These are phyloP conservation scores for Drosera spatulata DNA, from an alignment of 179 eudicot genomes.

Conservation along the genomic window DNA sequence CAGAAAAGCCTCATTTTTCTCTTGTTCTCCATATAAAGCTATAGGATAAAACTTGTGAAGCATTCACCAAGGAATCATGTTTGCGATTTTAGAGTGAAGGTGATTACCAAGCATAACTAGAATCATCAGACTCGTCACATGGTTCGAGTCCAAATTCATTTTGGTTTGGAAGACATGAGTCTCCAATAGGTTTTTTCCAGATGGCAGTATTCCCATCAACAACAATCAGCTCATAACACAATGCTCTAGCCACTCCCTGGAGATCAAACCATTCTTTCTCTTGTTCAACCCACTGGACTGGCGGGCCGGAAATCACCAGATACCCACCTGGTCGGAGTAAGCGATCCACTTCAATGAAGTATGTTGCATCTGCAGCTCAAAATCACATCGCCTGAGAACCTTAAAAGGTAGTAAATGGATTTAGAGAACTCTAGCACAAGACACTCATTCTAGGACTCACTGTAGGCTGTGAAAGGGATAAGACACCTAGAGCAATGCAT, in stretches of 20 bases:
- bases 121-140: slow-evolving; percentile 73
- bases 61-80: no score
- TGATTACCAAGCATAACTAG: slow-evolving; percentile 71
- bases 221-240: slow-evolving; percentile 82
- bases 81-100: not conserved
- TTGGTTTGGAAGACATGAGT: slow-evolving; percentile 67
- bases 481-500: slow-evolving; percentile 93
- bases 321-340: slow-evolving; percentile 91
- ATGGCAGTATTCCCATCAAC: slow-evolving; percentile 88
- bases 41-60: no score
- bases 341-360: slow-evolving; percentile 84
- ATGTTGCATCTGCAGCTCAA: slow-evolving; percentile 72
- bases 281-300: slow-evolving; percentile 87
- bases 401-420: not conserved
- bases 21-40: not conserved
- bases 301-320: slow-evolving; percentile 87
- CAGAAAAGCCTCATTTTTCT: slow-evolving; percentile 1
- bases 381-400: slow-evolving; percentile 2
- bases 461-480: slow-evolving; percentile 86
- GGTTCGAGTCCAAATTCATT: slow-evolving; percentile 64
- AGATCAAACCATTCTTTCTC: slow-evolving; percentile 98
- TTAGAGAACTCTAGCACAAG: not conserved
- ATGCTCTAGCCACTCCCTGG: slow-evolving; percentile 78
- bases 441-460: slow-evolving; percentile 32
- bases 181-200: slow-evolving; percentile 86